These are phyloP conservation scores for Pythium chondricola DNA, from an alignment of 352 stramenopile species.

Conservation along the genomic window DNA sequence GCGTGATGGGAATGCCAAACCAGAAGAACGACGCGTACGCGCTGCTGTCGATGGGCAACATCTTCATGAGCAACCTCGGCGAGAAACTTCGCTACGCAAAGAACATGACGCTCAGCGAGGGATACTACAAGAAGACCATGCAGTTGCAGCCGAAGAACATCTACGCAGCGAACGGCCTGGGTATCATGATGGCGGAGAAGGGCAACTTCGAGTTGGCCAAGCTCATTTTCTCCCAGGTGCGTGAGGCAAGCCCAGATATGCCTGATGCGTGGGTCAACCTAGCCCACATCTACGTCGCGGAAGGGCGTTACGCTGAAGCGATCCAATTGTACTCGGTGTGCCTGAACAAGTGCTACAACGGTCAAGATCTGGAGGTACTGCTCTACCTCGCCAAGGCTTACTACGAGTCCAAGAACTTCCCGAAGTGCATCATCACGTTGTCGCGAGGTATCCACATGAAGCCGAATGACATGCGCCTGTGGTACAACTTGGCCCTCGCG, in stretches of 20 bases:
- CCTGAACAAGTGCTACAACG: conserved; percentile 86
- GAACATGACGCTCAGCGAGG: conserved; percentile 92
- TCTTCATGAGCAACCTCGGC: conserved; percentile 97
- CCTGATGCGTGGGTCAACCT: conserved; percentile 96
- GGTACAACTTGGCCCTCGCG: conserved; percentile 82
- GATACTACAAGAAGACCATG: conserved; percentile 96
- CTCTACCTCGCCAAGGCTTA: conserved; percentile 86
- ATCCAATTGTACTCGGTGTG: conserved; percentile 95
- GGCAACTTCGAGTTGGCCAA: conserved; percentile 95
- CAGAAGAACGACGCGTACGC: conserved; percentile 95
- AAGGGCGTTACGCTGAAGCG: conserved; percentile 94
- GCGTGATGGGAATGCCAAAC: conserved; percentile 93
- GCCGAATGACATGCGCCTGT: conserved; percentile 72
- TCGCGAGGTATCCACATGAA: conserved; percentile 74
- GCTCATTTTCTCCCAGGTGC: conserved; percentile 94
- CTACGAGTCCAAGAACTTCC: conserved; percentile 87
- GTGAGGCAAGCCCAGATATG: conserved; percentile 94
- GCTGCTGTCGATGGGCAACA: conserved; percentile 96
- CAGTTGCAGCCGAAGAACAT: conserved; percentile 91
- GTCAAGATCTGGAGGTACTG: conserved; percentile 66
- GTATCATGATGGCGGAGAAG: conserved; percentile 97
- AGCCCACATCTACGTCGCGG: conserved; percentile 94
- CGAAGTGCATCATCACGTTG: conserved; percentile 81
- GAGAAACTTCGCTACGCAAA: conserved; percentile 94
- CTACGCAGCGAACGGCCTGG: conserved; percentile 96